Percentiles rank a stretch among this genome's conserved stretches.
phyloP scores from a whole-genome alignment of 2,329 filamentous ascomycete genomes.

The Berkeleyomyces rouxiae region DNA sequence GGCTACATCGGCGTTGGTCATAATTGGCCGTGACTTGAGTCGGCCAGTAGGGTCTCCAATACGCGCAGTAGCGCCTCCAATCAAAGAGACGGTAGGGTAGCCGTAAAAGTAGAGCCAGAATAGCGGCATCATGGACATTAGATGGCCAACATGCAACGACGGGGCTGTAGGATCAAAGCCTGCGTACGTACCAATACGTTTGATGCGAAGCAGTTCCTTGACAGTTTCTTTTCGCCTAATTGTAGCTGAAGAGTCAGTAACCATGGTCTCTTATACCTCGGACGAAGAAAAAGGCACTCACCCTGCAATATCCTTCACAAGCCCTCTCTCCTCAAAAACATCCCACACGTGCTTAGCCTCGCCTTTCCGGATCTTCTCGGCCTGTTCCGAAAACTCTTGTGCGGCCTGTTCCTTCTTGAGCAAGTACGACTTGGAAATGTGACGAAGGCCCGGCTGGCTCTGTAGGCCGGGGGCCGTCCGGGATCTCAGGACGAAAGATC shows the following conservation, averaged over 20 bases:
- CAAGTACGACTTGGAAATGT: conserved; percentile 26
- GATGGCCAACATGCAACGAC: conserved; percentile 65
- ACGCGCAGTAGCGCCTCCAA: conserved; percentile 60
- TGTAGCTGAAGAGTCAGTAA: background rate
- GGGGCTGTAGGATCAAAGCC: conserved; percentile 69
- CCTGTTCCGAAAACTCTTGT: conserved; percentile 31
- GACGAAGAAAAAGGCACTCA: conserved; percentile 26
- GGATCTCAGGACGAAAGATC: background rate
- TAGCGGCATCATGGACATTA: conserved; percentile 66
- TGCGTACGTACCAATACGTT: conserved; percentile 58
- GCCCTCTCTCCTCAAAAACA: conserved; percentile 53
- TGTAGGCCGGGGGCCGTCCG: background rate
- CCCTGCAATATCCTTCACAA: conserved; percentile 60
- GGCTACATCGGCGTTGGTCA: conserved; percentile 34
- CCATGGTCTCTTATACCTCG: background rate
- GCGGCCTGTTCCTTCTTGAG: conserved; percentile 28
- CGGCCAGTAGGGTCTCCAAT: conserved; percentile 67
- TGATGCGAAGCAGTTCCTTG: conserved; percentile 44
- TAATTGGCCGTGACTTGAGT: conserved; percentile 39
- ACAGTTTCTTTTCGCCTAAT: conserved; percentile 33
- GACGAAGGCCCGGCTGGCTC: conserved; percentile 18
- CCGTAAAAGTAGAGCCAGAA: conserved; percentile 75
- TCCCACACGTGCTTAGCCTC: conserved; percentile 39
- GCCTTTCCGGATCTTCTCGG: conserved; percentile 32
- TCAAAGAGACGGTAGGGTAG: conserved; percentile 46